phyloP scores from a whole-genome alignment of 108 stramenopile genomes.

The Cylindrotheca fusiformis region DNA sequence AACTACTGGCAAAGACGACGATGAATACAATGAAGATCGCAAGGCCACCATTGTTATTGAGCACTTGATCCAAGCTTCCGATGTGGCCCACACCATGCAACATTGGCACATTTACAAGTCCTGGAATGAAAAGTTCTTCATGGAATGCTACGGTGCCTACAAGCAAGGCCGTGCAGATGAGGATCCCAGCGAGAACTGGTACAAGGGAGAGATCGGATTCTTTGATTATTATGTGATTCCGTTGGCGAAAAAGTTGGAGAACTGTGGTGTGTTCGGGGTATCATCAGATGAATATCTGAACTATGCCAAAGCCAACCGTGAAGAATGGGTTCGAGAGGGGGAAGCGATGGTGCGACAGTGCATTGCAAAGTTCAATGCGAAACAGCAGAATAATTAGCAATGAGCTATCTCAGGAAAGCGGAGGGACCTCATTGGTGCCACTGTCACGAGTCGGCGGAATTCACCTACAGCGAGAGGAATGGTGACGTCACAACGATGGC shows the following conservation, averaged over 20 bases:
- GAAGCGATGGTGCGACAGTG: conserved; percentile 22
- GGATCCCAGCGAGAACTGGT: conserved; percentile 41
- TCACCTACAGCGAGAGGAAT: too few relatives aligned
- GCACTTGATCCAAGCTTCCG: conserved; percentile 10
- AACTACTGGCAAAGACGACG: not conserved
- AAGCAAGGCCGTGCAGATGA: conserved; percentile 26
- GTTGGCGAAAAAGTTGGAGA: conserved; percentile 38
- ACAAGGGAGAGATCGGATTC: conserved; percentile 41
- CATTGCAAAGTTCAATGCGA: not conserved
- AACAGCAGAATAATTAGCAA: too few relatives aligned
- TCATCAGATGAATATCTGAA: conserved; percentile 22
- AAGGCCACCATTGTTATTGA: conserved; percentile 14
- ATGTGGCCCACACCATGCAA: conserved; percentile 19
- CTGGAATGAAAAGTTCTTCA: conserved; percentile 44
- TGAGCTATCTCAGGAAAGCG: too few relatives aligned
- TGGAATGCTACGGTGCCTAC: conserved; percentile 41
- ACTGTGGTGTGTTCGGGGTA: conserved; percentile 38
- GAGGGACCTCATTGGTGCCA: too few relatives aligned
- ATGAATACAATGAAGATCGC: not conserved
- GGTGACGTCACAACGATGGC: too few relatives aligned
- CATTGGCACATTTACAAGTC: conserved; percentile 10
- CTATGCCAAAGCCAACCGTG: conserved; percentile 35
- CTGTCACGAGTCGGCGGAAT: too few relatives aligned
- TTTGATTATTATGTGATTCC: conserved; percentile 42
- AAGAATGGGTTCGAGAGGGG: conserved; percentile 41